Conservation (phyloP, 345 rosid genomes). For the Limnanthes douglasii region DNA sequence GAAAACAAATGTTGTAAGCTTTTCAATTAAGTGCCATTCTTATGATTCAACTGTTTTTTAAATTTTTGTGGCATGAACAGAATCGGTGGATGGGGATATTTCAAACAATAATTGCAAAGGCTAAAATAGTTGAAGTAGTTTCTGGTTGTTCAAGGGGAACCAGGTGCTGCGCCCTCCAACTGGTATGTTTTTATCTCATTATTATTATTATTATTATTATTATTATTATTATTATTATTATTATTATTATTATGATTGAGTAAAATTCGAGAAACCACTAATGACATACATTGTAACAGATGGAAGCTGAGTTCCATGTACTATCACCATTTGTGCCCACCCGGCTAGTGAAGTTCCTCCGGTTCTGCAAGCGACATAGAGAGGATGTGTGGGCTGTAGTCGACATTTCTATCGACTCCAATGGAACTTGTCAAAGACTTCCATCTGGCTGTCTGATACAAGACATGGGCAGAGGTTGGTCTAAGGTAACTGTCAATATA, state of each 20-base stretch:
- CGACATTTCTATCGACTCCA: conserved; percentile 40
- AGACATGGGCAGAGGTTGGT: conserved; percentile 47
- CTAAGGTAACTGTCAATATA: conserved; percentile 54
- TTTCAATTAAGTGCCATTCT: too few species aligned
- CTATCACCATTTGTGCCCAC: conserved; percentile 52
- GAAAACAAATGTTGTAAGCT: conserved; percentile 3
- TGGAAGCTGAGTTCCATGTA: conserved; percentile 58
- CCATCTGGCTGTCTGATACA: conserved; percentile 74
- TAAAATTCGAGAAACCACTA: neutral
- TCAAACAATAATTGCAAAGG: conserved; percentile 32
- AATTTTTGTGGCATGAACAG: too few species aligned
- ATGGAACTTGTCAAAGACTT: conserved; percentile 29
- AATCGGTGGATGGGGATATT: conserved; percentile 56
- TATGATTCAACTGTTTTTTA: too few species aligned
- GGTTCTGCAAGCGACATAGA: conserved; percentile 55
- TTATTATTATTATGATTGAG: neutral
- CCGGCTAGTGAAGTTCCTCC: conserved; percentile 40
- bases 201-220: neutral
- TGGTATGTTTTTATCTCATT: conserved; percentile 23
- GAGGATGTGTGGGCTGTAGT: conserved; percentile 69
- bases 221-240: too few species aligned
- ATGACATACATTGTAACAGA: conserved; percentile 28
- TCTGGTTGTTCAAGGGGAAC: conserved; percentile 32
- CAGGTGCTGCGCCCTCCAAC: conserved; percentile 33
- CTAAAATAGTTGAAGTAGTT: conserved; percentile 28